These are phyloP conservation scores for Groenewaldozyma sp. DNA, from an alignment of 1,139 yeast genomes.

Conservation along the genomic window DNA sequence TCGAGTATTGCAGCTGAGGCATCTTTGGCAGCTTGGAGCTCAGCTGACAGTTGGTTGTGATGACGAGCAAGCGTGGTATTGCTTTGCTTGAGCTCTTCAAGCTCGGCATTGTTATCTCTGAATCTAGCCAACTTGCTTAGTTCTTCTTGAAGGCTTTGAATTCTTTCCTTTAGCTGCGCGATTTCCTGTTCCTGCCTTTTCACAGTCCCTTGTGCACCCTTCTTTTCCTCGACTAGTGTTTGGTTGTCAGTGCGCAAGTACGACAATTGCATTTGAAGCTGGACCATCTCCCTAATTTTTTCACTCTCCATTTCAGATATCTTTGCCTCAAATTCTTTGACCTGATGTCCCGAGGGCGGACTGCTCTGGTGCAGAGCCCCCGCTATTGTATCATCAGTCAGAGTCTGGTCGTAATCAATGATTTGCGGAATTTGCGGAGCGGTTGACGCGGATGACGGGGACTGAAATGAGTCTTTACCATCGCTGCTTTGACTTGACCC, in stretches of 20 bases:
- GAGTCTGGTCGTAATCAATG: constrained; percentile 3
- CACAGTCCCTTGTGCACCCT: constrained; percentile 14
- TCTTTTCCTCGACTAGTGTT: constrained; percentile 16
- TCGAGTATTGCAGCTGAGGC: neutral
- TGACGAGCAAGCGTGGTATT: too few relatives aligned
- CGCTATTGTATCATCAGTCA: constrained; percentile 3
- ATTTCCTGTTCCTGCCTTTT: constrained; percentile 16
- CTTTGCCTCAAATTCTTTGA: constrained; percentile 12
- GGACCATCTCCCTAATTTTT: constrained; percentile 10
- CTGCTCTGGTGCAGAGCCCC: too few relatives aligned
- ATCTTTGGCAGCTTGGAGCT: too few relatives aligned
- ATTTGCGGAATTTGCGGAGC: too few relatives aligned
- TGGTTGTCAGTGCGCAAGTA: constrained; percentile 18
- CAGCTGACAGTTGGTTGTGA: too few relatives aligned
- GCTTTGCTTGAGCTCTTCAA: too few relatives aligned
- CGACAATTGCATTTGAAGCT: constrained; percentile 19
- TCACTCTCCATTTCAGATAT: constrained; percentile 15
- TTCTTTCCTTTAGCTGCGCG: constrained; percentile 12
- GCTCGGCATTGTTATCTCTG: too few relatives aligned
- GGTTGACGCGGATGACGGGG: too few relatives aligned
- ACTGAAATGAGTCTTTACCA: neutral
- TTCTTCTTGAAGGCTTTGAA: too few relatives aligned
- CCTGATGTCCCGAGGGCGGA: too few relatives aligned
- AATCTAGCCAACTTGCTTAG: too few relatives aligned
- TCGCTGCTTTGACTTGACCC: too few relatives aligned